Evolutionary conservation across 306 rosid species (phyloP).

Genomic region (Betula pendula): DNA sequence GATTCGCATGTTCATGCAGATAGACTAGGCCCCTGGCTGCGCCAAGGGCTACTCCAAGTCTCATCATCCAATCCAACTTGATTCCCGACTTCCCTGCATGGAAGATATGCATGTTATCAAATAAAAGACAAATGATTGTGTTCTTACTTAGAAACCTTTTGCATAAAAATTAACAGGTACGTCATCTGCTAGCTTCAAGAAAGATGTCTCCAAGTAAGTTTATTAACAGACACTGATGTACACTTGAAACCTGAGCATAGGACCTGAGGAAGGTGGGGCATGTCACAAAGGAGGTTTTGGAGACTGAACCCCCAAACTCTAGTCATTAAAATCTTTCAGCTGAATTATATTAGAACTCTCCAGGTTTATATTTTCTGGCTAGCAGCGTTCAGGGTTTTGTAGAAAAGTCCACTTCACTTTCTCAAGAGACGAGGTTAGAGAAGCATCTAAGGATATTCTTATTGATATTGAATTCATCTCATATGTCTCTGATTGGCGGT

Average conservation of each 20-base stretch:
- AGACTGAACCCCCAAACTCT: neutral
- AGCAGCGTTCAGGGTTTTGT: neutral
- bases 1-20: slow-evolving; percentile 70
- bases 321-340: neutral
- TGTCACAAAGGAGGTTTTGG: neutral
- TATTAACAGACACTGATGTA: neutral
- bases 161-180: neutral
- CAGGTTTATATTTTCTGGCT: neutral
- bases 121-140: neutral
- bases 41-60: slow-evolving; percentile 48
- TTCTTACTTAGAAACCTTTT: neutral
- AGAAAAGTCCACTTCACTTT: neutral
- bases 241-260: neutral
- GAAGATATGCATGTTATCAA: neutral
- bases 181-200: neutral
- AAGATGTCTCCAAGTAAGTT: neutral
- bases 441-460: neutral
- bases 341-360: neutral
- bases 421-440: neutral
- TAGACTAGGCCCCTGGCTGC: slow-evolving; percentile 73
- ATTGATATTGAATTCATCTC: neutral
- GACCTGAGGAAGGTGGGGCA: neutral
- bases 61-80: slow-evolving; percentile 42
- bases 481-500: neutral
- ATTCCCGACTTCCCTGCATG: slow-evolving; percentile 40